Evolutionary conservation across 768 basidiomycete genomes (phyloP).

Genomic region (Suillus brevipes): DNA sequence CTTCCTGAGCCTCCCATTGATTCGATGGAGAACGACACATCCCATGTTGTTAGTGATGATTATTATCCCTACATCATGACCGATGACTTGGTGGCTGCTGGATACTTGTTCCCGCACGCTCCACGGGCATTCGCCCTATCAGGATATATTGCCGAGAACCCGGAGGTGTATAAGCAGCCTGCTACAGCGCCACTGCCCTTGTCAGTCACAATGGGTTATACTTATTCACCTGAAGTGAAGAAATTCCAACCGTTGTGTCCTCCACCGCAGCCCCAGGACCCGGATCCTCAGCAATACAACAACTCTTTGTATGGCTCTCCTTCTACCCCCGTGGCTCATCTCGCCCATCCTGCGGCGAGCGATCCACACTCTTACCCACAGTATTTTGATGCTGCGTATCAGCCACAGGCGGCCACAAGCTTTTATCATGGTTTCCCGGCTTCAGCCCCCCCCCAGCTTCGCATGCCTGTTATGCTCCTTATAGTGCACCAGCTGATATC

Average conservation of each 20-base stretch:
- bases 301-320: slow-evolving; percentile 14
- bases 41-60: slow-evolving; percentile 30
- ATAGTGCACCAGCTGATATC: slow-evolving; percentile 23
- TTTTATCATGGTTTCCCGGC: slow-evolving; percentile 24
- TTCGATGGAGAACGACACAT: slow-evolving; percentile 30
- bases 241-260: slow-evolving; percentile 39
- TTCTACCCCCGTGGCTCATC: slow-evolving; percentile 13
- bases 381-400: slow-evolving; percentile 28
- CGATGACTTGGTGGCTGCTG: slow-evolving; percentile 22
- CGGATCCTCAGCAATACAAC: slow-evolving; percentile 23
- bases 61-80: slow-evolving; percentile 27
- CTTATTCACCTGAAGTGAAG: slow-evolving; percentile 33
- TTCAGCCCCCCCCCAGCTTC: slow-evolving; percentile 22
- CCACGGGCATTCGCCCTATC: slow-evolving; percentile 26
- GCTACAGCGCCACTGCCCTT: slow-evolving; percentile 32
- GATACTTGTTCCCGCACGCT: slow-evolving; percentile 26
- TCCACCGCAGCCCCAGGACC: slow-evolving; percentile 30
- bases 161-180: slow-evolving; percentile 34
- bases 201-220: slow-evolving; percentile 33
- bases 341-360: slow-evolving; percentile 17
- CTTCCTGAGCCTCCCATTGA: slow-evolving; percentile 40
- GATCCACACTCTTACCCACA: slow-evolving; percentile 23
- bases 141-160: slow-evolving; percentile 22
- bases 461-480: slow-evolving; percentile 19
- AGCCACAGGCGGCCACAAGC: slow-evolving; percentile 21